These are phyloP conservation scores for Penicillium nucicola DNA, from an alignment of 495 filamentous ascomycete species.

Conservation along the genomic window DNA sequence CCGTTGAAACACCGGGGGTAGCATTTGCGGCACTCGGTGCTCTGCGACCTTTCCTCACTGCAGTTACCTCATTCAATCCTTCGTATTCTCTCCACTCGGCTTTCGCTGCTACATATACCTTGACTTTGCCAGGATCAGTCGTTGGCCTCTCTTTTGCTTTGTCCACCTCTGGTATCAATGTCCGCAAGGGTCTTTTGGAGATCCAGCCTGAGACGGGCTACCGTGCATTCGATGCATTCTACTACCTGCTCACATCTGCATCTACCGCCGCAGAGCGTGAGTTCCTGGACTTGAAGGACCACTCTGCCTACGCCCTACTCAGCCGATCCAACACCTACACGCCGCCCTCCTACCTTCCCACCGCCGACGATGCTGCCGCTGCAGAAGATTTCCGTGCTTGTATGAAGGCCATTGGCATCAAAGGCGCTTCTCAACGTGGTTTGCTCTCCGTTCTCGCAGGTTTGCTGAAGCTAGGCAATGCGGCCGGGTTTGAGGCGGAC, in stretches of 20 bases:
- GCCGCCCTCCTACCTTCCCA: constrained; percentile 87
- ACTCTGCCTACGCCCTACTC: constrained; percentile 73
- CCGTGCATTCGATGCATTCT: constrained; percentile 97
- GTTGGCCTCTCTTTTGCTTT: constrained; percentile 72
- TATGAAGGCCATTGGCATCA: constrained; percentile 87
- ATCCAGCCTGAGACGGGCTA: constrained; percentile 77
- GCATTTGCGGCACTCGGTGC: constrained; percentile 74
- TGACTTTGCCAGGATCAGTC: constrained; percentile 76
- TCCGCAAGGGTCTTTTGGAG: constrained; percentile 73
- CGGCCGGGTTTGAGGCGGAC: constrained; percentile 79
- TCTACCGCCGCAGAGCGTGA: constrained; percentile 90
- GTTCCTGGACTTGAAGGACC: constrained; percentile 80
- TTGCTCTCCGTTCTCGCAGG: constrained; percentile 82
- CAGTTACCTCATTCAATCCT: constrained; percentile 85
- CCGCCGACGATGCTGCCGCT: constrained; percentile 87
- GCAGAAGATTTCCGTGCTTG: constrained; percentile 87
- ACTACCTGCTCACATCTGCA: constrained; percentile 87
- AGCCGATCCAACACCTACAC: constrained; percentile 79
- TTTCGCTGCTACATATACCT: constrained; percentile 73
- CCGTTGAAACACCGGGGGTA: constrained; percentile 68
- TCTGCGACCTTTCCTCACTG: constrained; percentile 80
- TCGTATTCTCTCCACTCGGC: constrained; percentile 79
- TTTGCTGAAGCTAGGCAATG: constrained; percentile 87
- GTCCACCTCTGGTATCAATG: constrained; percentile 86
- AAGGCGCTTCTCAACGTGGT: constrained; percentile 72